Base-by-base conservation (phyloP, 2,329 filamentous ascomycete species). In the Curvularia hawaiiensis region DNA sequence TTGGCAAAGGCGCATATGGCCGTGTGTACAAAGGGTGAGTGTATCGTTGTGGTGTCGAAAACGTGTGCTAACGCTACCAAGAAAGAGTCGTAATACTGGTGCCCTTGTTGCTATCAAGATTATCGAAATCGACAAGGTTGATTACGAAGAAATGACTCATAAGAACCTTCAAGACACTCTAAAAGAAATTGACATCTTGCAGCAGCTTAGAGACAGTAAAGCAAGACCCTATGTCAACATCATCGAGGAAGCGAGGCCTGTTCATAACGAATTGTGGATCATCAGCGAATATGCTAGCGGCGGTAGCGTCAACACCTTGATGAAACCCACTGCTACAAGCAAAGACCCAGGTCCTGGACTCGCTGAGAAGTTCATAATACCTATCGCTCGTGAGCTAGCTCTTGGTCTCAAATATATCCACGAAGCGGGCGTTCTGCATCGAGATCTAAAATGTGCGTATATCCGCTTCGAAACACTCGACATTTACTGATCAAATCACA, bases 271-370 rank as follows among this genome's bases (percentile, higher is more conserved):
- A 59, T 88, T 96, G 79, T 96, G 91, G 91, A 91, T 95, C 80
- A 86, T 95, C 54, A 93, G 90, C 58, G 90, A 95, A 77, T 92
- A 93, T 75, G 93, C 91, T 67, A 90, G 89, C 6, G 91, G 91
- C 60, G 91, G 91, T 48, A 95, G 91, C 73, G 88, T 96, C 7
- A 82, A 85, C 57, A 88, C 86, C 9, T 68, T 89, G 65, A 85
- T 88, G 80, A 79, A 81, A 59, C 82, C 79, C 8, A 63, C 67
- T 31, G 63, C 68, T 51, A 65, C 54, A 53, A 62, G 46, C 31
- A 69, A 68, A 38, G 60, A 68, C 51, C 64, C 64, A 18, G 66
- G 63, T 11, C 66, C 70, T 11, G 77, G 76, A 18, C 75, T 88
- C 2, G 82, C 84, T 28, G 86, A 88, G 64, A 82, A 82, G 58